Base-by-base conservation (phyloP, 2,329 filamentous ascomycete genomes). In the Pleurostoma richardsiae region DNA sequence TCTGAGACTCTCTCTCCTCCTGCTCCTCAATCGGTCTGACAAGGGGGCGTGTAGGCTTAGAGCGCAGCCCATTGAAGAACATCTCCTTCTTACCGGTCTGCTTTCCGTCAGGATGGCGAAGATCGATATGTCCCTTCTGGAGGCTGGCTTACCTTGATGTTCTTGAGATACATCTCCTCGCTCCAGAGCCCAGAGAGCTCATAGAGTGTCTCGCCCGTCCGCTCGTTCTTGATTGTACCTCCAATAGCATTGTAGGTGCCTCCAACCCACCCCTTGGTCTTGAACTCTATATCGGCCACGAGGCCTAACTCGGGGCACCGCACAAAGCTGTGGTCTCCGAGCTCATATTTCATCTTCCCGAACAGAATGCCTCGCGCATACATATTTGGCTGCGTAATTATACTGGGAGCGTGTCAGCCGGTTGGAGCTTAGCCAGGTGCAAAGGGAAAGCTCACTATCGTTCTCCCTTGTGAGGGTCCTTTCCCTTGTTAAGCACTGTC, bases 331-430 rank as follows among this genome's bases (percentile, higher is more conserved):
- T 96, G 91, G 64, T 97, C 92, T 53, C 92, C 94, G 6, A 99
- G 82, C 71, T 99, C 94, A 67, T 97, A 99, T 68, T 96, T 97
- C 94, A 99, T 97, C 67, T 96, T 97, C 42, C 94, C 94, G 60
- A 99, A 96, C 6, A 99, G 75, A 50, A 99, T 97, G 33, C 94
- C 92, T 52, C 94, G 82, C 27, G 92, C 94, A 66, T 99, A 99
- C 90, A 99, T 99, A 72, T 99, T 99, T 19, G 94, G 94, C 62
- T 99, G 94, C 4, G 94, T 97, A 44, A 97, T 70, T 60, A 95
- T 88, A 68, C 89, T 95, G 56, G 46, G 48, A 30, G 26, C 29
- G n/a, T 10, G 48, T 60, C 33, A 59, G 54, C 33, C 30, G n/a
- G 5, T 29, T n/a, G 6, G 28, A 10, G 6, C 31, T 10, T 26